Evolutionary conservation across 1,284 basidiomycete genomes (phyloP).

Genomic region (Amylostereum chailletii): DNA sequence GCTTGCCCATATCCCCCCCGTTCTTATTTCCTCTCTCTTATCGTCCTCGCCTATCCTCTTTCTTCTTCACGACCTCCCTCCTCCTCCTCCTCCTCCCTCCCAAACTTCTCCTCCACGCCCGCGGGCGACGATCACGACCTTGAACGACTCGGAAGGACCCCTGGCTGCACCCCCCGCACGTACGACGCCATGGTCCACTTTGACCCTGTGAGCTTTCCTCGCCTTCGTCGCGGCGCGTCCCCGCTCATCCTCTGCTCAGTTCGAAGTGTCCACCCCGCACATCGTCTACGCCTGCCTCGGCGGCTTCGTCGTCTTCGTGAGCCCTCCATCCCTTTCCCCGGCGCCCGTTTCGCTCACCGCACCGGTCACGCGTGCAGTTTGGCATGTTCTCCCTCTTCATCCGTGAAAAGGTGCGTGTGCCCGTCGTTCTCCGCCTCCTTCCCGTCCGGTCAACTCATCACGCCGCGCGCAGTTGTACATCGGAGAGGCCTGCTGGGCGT

Average conservation of each 20-base stretch:
- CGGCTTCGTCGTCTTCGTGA: constrained; percentile 70
- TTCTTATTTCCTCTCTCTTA: too few species aligned
- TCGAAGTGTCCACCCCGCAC: constrained; percentile 63
- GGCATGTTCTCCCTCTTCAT: constrained; percentile 93
- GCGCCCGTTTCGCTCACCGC: constrained; percentile 1
- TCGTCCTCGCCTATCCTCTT: too few species aligned
- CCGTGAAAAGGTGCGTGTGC: constrained; percentile 65
- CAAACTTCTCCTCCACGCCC: background rate
- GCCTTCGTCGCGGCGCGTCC: background rate
- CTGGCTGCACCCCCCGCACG: background rate
- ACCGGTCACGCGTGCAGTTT: constrained; percentile 43
- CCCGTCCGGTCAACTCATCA: too few species aligned
- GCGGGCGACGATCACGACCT: background rate
- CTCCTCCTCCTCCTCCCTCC: background rate
- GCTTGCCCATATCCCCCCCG: too few species aligned
- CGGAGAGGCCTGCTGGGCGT: constrained; percentile 95
- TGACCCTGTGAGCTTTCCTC: constrained; percentile 3
- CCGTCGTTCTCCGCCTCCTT: background rate
- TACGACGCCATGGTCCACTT: constrained; percentile 3
- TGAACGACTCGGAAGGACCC: background rate
- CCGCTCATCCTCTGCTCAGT: constrained; percentile 29
- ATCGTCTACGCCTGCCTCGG: constrained; percentile 79
- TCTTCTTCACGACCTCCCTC: background rate
- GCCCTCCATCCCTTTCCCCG: constrained; percentile 19
- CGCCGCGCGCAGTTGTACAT: constrained; percentile 66